These are phyloP conservation scores for Lolium rigidum DNA, from an alignment of 176 grass and related monocot genomes.

Conservation along the genomic window DNA sequence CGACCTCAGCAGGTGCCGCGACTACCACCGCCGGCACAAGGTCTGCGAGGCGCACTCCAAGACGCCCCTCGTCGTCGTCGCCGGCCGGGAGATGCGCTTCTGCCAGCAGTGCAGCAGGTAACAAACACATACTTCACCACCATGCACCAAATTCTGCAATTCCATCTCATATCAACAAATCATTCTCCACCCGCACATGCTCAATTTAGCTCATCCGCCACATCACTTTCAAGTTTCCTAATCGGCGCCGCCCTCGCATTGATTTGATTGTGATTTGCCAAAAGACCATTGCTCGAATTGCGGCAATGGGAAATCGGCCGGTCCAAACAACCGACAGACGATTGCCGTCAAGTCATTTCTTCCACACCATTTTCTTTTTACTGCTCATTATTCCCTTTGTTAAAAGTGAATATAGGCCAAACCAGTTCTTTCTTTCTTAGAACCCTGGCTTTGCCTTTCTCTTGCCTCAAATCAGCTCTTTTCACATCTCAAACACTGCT, in stretches of 20 bases:
- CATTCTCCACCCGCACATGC: neutral
- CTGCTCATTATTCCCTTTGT: constrained; percentile 54
- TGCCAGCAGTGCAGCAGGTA: constrained; percentile 99
- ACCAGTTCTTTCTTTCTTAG: constrained; percentile 44
- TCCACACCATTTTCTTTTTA: constrained; percentile 35
- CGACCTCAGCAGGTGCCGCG: constrained; percentile 84
- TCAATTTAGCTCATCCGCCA: constrained; percentile 7
- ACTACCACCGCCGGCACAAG: constrained; percentile 98
- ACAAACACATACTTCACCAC: neutral
- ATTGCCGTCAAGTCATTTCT: constrained; percentile 32
- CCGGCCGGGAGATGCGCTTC: constrained; percentile 87
- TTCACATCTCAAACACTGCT: constrained; percentile 32
- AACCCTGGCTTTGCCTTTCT: constrained; percentile 25
- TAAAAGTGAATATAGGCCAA: constrained; percentile 51
- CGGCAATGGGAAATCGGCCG: neutral
- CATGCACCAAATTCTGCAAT: neutral
- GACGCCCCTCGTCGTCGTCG: constrained; percentile 83
- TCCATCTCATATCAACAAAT: neutral
- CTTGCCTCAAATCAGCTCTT: constrained; percentile 22
- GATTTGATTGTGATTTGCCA: neutral
- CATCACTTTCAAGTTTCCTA: neutral
- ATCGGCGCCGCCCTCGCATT: neutral
- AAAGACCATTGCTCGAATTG: constrained; percentile 31
- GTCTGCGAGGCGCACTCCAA: constrained; percentile 96
- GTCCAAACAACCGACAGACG: neutral